A percentile compares a stretch with the other conserved stretches of the same genome.
Evolutionary conservation across 192 early-diverging fungal genomes (phyloP).

Genomic region (Neocallimastix lanati): DNA sequence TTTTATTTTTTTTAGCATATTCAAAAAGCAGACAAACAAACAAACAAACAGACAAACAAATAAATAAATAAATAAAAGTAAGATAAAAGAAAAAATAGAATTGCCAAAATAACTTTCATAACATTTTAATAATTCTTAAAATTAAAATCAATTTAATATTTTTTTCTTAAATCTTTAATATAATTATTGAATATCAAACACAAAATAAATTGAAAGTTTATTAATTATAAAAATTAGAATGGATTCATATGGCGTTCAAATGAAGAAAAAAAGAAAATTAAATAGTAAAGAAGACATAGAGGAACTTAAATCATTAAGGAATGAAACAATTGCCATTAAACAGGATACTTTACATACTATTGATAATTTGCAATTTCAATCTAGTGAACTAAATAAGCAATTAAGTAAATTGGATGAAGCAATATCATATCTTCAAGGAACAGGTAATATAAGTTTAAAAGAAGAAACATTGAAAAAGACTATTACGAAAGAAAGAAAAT

Average conservation of each 20-base stretch:
- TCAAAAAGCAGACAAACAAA: too few species aligned
- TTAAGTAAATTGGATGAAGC: neutral
- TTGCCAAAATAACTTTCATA: too few species aligned
- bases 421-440: neutral
- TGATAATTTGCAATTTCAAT: neutral
- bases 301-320: neutral
- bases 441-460: neutral
- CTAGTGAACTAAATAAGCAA: neutral
- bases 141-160: too few species aligned
- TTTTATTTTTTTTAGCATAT: too few species aligned
- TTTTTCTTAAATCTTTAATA: too few species aligned
- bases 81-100: too few species aligned
- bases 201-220: too few species aligned
- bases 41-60: too few species aligned
- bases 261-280: neutral
- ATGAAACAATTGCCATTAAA: neutral
- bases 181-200: too few species aligned
- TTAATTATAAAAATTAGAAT: neutral
- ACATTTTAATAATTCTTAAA: too few species aligned
- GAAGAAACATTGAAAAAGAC: neutral
- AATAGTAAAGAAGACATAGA: neutral
- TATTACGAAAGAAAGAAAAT: neutral
- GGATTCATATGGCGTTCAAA: neutral
- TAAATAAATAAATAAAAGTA: too few species aligned
- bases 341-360: neutral